Conservation (phyloP, 179 eudicot species). For the Pouteria campechiana region DNA sequence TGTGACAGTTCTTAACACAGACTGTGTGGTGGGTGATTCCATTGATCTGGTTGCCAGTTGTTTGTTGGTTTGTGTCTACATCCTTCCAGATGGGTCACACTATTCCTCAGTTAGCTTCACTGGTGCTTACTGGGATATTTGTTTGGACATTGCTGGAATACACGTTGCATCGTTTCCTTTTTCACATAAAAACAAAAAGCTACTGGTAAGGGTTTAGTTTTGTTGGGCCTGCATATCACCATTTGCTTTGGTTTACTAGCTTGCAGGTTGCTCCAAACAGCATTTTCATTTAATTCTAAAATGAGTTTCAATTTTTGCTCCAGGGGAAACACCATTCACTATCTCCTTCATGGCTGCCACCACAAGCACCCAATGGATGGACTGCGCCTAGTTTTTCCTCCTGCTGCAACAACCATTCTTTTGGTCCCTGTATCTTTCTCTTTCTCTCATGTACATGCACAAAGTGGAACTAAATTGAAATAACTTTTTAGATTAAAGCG, state of each 20-base stretch:
- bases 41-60: conserved; percentile 50
- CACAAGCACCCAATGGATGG: conserved; percentile 53
- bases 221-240: conserved; percentile 8
- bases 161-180: conserved; percentile 52
- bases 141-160: conserved; percentile 62
- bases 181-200: conserved; percentile 45
- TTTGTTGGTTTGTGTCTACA: conserved; percentile 18
- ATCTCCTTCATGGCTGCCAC: conserved; percentile 42
- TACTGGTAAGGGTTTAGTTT: too few species aligned
- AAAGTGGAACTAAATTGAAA: too few species aligned
- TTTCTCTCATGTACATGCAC: not conserved
- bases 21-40: conserved; percentile 71
- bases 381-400: conserved; percentile 46
- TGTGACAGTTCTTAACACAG: conserved; percentile 43
- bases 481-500: too few species aligned
- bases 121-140: conserved; percentile 27
- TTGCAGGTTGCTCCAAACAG: too few species aligned
- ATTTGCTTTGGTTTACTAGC: not conserved
- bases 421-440: conserved; percentile 13
- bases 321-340: conserved; percentile 43
- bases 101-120: conserved; percentile 10
- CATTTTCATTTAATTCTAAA: too few species aligned
- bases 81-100: conserved; percentile 22
- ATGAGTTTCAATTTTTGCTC: not conserved
- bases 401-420: conserved; percentile 27